Conservation (phyloP, 2,329 filamentous ascomycete genomes). For the Escovopsis sp. region DNA sequence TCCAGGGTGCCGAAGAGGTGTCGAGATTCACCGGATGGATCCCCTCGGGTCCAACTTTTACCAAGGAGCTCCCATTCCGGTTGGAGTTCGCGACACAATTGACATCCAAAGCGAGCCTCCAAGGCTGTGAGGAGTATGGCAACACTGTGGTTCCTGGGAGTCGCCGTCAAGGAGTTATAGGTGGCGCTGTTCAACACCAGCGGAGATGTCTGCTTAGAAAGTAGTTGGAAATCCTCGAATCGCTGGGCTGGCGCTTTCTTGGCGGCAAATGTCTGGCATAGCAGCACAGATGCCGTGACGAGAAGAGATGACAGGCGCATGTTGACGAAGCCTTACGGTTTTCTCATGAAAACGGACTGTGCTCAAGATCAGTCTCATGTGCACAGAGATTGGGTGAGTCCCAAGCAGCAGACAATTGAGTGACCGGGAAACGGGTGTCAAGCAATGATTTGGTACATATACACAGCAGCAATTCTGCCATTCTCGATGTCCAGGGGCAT, state of each 20-base stretch:
- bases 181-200: constrained; percentile 63
- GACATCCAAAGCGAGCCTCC: constrained; percentile 70
- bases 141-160: constrained; percentile 71
- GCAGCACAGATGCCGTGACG: constrained; percentile 47
- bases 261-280: constrained; percentile 44
- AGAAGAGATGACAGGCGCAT: constrained; percentile 58
- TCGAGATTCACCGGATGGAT: constrained; percentile 57
- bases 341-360: constrained; percentile 4
- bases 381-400: not conserved
- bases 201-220: constrained; percentile 49
- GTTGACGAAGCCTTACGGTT: constrained; percentile 18
- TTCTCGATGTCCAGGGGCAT: no score
- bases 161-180: constrained; percentile 61
- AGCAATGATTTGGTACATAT: no score
- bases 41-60: constrained; percentile 76
- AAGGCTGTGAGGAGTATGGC: constrained; percentile 77
- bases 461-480: not conserved
- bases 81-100: constrained; percentile 79
- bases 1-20: constrained; percentile 76
- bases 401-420: no score
- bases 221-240: constrained; percentile 56
- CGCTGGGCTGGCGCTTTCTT: constrained; percentile 49
- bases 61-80: constrained; percentile 83
- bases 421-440: no score
- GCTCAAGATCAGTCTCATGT: not conserved